Percentiles rank a stretch among this genome's conserved stretches.
Evolutionary conservation across 306 rosid genomes (phyloP).

Genomic region (Begonia loranthoides): DNA sequence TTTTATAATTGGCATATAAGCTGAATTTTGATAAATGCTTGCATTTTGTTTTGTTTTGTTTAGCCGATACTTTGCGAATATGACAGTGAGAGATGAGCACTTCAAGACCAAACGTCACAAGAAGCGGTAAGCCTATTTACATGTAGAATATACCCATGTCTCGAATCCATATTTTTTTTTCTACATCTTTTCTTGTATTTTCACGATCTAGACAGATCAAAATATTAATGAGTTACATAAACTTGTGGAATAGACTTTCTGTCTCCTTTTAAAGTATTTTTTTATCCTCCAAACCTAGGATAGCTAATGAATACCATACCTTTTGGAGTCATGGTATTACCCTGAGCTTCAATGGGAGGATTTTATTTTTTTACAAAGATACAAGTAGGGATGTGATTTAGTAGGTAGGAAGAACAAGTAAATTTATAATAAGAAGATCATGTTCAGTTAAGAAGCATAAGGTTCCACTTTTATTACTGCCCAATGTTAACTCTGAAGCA

Average conservation of each 20-base stretch:
- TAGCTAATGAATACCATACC: not conserved
- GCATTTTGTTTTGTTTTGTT: constrained; percentile 10
- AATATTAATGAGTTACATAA: not conserved
- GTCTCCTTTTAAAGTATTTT: not conserved
- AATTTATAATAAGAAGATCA: too few relatives aligned
- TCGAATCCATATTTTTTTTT: not conserved
- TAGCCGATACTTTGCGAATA: constrained; percentile 79
- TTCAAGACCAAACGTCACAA: constrained; percentile 83
- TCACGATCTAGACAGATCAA: not conserved
- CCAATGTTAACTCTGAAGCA: not conserved
- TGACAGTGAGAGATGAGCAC: constrained; percentile 75
- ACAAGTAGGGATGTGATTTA: not conserved
- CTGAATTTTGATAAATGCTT: constrained; percentile 1
- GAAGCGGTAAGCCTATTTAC: constrained; percentile 41
- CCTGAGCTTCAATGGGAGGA: too few relatives aligned
- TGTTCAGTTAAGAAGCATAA: not conserved
- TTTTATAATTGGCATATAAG: not conserved
- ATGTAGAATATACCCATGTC: not conserved
- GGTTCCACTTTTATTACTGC: not conserved
- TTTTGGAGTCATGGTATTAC: too few relatives aligned
- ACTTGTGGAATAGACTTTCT: not conserved
- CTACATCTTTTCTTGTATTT: not conserved
- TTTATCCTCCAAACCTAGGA: not conserved
- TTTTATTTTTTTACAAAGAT: too few relatives aligned
- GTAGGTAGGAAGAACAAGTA: too few relatives aligned